A percentile compares a stretch with the other conserved stretches of the same genome.
These are phyloP conservation scores for Coemansia sp. DNA, from an alignment of 192 early-diverging fungal genomes.

Conservation along the genomic window DNA sequence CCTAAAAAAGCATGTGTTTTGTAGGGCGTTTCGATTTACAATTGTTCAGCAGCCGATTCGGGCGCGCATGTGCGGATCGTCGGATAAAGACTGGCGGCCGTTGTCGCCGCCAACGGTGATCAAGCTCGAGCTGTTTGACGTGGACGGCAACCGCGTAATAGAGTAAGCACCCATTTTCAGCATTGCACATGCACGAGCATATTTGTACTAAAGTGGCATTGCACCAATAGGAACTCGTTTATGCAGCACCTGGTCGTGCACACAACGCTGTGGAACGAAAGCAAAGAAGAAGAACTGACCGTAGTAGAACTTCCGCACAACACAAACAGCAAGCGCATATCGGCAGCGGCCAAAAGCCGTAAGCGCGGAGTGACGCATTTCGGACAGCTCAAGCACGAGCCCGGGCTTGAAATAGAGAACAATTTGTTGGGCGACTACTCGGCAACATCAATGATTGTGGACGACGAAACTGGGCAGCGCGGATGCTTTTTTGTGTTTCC, in stretches of 20 bases:
- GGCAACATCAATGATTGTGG: conserved; percentile 44
- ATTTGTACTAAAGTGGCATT: not conserved
- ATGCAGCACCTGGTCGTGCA: conserved; percentile 53
- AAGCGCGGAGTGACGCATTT: conserved; percentile 50
- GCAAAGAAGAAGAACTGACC: conserved; percentile 37
- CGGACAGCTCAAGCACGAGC: conserved; percentile 20
- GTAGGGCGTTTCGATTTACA: conserved; percentile 60
- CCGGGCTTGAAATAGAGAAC: conserved; percentile 47
- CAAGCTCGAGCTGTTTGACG: conserved; percentile 62
- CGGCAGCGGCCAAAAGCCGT: conserved; percentile 52
- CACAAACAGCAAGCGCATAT: conserved; percentile 53
- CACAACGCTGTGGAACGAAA: conserved; percentile 50
- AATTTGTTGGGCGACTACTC: conserved; percentile 46
- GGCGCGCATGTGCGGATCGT: conserved; percentile 79
- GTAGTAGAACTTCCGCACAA: conserved; percentile 50
- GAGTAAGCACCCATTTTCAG: conserved; percentile 5
- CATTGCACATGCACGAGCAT: too few species aligned
- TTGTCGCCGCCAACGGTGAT: conserved; percentile 77
- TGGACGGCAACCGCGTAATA: conserved; percentile 50
- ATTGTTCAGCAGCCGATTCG: conserved; percentile 75
- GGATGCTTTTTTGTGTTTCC: conserved; percentile 80
- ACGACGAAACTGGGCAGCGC: conserved; percentile 54
- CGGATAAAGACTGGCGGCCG: conserved; percentile 77
- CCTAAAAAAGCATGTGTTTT: not conserved
- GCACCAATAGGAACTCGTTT: conserved; percentile 20